These are phyloP conservation scores for Taphrina sp. DNA, from an alignment of 1,139 yeast genomes.

Conservation along the genomic window DNA sequence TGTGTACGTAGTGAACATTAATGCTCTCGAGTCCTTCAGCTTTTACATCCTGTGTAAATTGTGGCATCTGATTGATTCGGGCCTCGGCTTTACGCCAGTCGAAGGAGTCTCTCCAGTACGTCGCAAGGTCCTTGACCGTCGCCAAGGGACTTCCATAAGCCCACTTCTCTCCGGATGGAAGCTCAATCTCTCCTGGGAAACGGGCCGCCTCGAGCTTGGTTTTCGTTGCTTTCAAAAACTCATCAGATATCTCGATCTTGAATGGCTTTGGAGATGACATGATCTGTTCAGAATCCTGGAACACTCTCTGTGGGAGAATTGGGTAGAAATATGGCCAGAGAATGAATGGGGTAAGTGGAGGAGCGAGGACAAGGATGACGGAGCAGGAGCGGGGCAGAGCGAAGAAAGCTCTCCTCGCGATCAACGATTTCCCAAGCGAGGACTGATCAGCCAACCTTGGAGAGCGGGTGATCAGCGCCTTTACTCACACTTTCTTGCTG, in stretches of 20 bases:
- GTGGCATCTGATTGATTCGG: slow-evolving; percentile 24
- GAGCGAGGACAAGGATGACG: too few species aligned
- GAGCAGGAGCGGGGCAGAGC: too few species aligned
- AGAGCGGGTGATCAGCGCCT: too few species aligned
- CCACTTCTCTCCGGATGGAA: slow-evolving; percentile 21
- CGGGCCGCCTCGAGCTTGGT: slow-evolving; percentile 24
- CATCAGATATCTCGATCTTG: slow-evolving; percentile 17
- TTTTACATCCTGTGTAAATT: slow-evolving; percentile 22
- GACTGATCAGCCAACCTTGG: too few species aligned
- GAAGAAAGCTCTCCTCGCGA: too few species aligned
- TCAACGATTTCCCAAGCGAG: too few species aligned
- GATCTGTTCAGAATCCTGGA: too few species aligned
- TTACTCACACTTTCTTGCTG: too few species aligned
- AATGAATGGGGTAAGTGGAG: too few species aligned
- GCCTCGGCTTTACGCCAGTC: slow-evolving; percentile 30
- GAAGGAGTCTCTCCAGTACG: slow-evolving; percentile 25
- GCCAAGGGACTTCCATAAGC: slow-evolving; percentile 23
- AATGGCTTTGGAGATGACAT: slow-evolving; percentile 38
- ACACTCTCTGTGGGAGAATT: too few species aligned
- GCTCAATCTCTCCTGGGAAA: slow-evolving; percentile 17
- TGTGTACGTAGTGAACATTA: slow-evolving; percentile 31
- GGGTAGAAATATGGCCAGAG: too few species aligned
- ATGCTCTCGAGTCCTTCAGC: slow-evolving; percentile 21
- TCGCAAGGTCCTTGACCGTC: slow-evolving; percentile 15
- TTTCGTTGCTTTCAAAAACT: slow-evolving; percentile 5